Base-by-base conservation (phyloP, 1,284 basidiomycete species). In the Vanrija sp. region DNA sequence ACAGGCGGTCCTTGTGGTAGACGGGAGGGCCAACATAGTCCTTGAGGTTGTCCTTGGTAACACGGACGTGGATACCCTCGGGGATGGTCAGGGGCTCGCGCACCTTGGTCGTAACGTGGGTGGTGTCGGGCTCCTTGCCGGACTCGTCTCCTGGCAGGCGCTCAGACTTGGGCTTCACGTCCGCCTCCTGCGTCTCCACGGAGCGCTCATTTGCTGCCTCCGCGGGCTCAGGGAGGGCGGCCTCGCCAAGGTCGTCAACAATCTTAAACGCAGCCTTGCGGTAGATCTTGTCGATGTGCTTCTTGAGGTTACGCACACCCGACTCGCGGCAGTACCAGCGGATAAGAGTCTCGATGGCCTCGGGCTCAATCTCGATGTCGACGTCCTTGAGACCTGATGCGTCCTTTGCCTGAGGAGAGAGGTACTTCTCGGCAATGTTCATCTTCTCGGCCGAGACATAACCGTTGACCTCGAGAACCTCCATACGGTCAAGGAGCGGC, bases 281-380 rank as follows among this genome's bases (percentile, higher is more conserved):
- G 77, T 95, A 98, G 54, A 98, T 94, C 91, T 95, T 96, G 71
- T 96, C 92, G 54, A 96, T 93, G 68, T 93, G 88, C 78, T 95
- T 94, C 83, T 96, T 96, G 67, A 96, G 72, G 69, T 92, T 92
- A 45, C 93, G 81, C 37, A 97, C 93, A 56, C 96, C 96, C 67
- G 90, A 95, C 79, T 99, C 95, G 39, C 95, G 84, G 68, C 91
- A 95, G 76, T 98, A 97, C 73, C 93, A 96, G 71, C 93, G 88
- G 78, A 99, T 98, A 51, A 98, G 80, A 31, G 85, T 79, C 65
- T 96, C 92, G 49, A 98, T 86, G 0, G 92, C 85, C 22, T 83
- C 79, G n/a, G 83, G 79, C 35, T 88, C 85, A 15, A 96, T 78
- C 45, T 81, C 72, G 1, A 97, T 88, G 69, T 96, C 87, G 2